These are phyloP conservation scores for Diaporthe vaccinii DNA, from an alignment of 2,329 filamentous ascomycete genomes.

Conservation along the genomic window DNA sequence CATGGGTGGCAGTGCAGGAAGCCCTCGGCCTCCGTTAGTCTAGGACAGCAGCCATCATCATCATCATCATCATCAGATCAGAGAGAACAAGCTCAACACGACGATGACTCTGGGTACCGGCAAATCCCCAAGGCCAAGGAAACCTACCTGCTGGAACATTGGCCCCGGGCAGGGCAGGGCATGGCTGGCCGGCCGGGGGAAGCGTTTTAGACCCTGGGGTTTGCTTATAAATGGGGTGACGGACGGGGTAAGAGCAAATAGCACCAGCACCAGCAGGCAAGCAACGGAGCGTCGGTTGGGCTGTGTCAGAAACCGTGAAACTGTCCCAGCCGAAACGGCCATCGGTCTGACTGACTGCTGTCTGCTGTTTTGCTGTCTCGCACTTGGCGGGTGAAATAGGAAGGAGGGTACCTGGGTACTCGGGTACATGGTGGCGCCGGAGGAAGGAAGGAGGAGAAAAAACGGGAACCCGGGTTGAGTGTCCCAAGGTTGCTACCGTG, in stretches of 20 bases:
- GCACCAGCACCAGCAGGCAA: background rate
- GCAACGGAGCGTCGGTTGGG: conserved; percentile 7
- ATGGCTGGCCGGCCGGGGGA: background rate
- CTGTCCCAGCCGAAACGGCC: conserved; percentile 32
- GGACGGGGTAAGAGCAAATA: background rate
- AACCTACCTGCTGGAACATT: background rate
- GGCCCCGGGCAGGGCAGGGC: conserved; percentile 13
- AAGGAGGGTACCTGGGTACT: background rate
- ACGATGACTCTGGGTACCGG: background rate
- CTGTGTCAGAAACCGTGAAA: conserved; percentile 19
- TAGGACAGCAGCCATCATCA: background rate
- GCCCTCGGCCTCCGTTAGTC: conserved; percentile 40
- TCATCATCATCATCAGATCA: conserved; percentile 14
- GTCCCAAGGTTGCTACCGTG: background rate
- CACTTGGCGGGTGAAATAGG: conserved; percentile 18
- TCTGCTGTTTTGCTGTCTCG: too few relatives aligned
- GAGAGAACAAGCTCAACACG: background rate
- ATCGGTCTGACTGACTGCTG: conserved; percentile 11
- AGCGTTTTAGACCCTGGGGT: conserved; percentile 23
- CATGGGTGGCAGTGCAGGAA: conserved; percentile 55
- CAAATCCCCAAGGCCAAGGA: background rate
- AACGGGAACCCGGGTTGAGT: background rate
- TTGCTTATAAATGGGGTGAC: conserved; percentile 16
- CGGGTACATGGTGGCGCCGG: background rate
- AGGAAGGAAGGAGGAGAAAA: background rate